Base-by-base conservation (phyloP, 2,329 filamentous ascomycete species). In the Aspergillus aculeatus region DNA sequence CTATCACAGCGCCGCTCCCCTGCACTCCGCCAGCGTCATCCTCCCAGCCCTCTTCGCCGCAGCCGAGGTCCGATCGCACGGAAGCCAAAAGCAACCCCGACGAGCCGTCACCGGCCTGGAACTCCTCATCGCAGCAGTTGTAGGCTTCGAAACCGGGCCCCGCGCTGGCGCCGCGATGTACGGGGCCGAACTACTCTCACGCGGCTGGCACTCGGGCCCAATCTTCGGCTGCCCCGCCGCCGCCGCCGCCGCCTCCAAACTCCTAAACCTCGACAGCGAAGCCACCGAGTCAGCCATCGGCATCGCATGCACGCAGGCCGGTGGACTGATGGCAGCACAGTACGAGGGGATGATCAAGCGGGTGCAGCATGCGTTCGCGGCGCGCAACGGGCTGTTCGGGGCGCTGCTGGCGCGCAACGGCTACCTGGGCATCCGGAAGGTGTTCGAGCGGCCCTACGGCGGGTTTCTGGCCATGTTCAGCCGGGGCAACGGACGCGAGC, bases 311-410 rank as follows among this genome's bases (percentile, higher is more conserved):
- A 78, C 74, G 0, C 76, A 80, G 59, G 72, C 73, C 4, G 66
- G 75, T 47, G 76, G 75, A 2, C 64, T 78, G 5, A 80, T 80
- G 76, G 71, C 73, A 2, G 78, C 77, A 4, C 75, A 80, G 60
- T 80, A 74, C 57, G 79, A 75, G 49, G 73, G 73, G n/a, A 73
- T 76, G 59, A 72, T 76, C 0, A 82, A 81, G 65, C 73, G 77
- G 2, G 77, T 81, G 73, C 78, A 81, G 62, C 79, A 81, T 59
- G 78, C 73, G 5, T 81, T 81, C 61, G 77, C 78, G 0, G 73
- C 78, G 5, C 72, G 78, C 6, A 80, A 76, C 58, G 78, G 78
- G 1, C 69, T 81, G 0, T 71, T 81, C 16, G 75, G 67, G 0
- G 72, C 77, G 0, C 56, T 81, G 2, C 61, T 81, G 31, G 76